phyloP scores from a whole-genome alignment of 148 eudicot species.

The Rhododendron kiyosumense region DNA sequence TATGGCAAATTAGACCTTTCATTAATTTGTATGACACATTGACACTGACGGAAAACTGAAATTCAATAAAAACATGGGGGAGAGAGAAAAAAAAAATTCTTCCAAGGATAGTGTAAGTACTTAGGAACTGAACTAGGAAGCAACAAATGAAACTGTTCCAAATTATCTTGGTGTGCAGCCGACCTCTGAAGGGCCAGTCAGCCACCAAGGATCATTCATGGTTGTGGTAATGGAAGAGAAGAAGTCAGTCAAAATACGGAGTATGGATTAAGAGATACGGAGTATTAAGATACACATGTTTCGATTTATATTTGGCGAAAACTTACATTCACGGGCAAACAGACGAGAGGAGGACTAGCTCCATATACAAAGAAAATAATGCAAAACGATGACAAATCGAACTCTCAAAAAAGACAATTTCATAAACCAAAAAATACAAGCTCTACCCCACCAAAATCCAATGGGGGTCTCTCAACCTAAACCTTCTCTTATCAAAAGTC shows the following conservation, averaged over 20 bases:
- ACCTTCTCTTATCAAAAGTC: too few species aligned
- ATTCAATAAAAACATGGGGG: not conserved
- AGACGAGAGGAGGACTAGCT: not conserved
- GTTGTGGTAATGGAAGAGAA: not conserved
- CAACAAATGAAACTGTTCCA: not conserved
- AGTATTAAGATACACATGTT: too few species aligned
- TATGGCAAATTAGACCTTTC: not conserved
- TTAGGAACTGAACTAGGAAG: not conserved
- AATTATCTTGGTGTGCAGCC: not conserved
- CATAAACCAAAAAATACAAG: not conserved
- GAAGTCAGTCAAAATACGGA: not conserved
- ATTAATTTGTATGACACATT: not conserved
- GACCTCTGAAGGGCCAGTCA: too few species aligned
- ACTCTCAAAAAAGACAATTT: not conserved
- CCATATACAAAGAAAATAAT: not conserved
- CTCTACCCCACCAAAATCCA: not conserved
- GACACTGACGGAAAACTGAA: not conserved
- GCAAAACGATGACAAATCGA: not conserved
- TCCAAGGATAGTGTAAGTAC: not conserved
- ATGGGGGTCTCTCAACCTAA: too few species aligned
- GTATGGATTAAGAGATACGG: too few species aligned
- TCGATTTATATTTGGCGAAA: not conserved
- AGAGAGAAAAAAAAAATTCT: not conserved
- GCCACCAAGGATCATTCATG: not conserved
- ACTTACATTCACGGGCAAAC: not conserved